These are phyloP conservation scores for Candida gigantensis DNA, from an alignment of 1,139 yeast species.

Conservation along the genomic window DNA sequence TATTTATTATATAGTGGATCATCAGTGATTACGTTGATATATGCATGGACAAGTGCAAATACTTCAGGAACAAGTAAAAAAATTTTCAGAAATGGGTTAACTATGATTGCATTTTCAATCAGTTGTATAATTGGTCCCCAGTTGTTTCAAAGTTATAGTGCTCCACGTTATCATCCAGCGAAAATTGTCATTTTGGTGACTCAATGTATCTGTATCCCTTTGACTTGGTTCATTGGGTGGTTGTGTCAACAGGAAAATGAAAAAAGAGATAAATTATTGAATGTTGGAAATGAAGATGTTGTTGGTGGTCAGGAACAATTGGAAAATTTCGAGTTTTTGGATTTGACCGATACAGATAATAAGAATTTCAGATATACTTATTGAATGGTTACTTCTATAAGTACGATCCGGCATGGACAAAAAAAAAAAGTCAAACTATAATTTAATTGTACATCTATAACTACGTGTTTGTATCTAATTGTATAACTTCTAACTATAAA, in stretches of 20 bases:
- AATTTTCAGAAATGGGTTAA: constrained; percentile 28
- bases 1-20: constrained; percentile 40
- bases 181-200: constrained; percentile 35
- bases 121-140: constrained; percentile 45
- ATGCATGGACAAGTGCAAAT: constrained; percentile 37
- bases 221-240: constrained; percentile 27
- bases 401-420: background rate
- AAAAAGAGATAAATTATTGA: constrained; percentile 20
- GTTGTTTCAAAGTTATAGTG: constrained; percentile 29
- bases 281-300: constrained; percentile 9
- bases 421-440: background rate
- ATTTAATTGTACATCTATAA: background rate
- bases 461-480: background rate
- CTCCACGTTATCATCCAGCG: constrained; percentile 36
- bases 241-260: constrained; percentile 28
- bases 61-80: constrained; percentile 40
- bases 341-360: constrained; percentile 40
- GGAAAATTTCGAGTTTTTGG: constrained; percentile 30
- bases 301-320: constrained; percentile 10
- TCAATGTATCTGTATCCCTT: constrained; percentile 32
- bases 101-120: constrained; percentile 37
- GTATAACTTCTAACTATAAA: too few species aligned
- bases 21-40: constrained; percentile 35
- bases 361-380: constrained; percentile 33
- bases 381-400: constrained; percentile 12